Evolutionary conservation across 1,284 basidiomycete species (phyloP).

Genomic region (Abortiporus biennis): DNA sequence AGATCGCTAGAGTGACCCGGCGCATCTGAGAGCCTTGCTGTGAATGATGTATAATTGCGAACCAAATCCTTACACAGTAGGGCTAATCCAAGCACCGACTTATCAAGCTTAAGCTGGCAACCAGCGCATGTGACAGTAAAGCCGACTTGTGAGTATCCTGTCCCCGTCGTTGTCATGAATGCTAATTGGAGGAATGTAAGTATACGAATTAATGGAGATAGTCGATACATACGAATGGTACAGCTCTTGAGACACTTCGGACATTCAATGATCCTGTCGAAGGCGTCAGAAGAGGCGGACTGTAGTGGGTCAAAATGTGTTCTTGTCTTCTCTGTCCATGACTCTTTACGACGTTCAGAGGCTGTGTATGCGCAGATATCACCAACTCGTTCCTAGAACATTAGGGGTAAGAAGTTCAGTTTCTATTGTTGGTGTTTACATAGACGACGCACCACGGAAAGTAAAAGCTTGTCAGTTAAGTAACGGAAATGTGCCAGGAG

Average conservation of each 20-base stretch:
- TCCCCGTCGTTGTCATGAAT: slow-evolving; percentile 25
- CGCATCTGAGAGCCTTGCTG: background rate
- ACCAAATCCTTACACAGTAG: slow-evolving; percentile 30
- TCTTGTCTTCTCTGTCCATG: slow-evolving; percentile 24
- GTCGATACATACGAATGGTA: slow-evolving; percentile 23
- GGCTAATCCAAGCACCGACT: slow-evolving; percentile 25
- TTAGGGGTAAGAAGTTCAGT: slow-evolving; percentile 13
- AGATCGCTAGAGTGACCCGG: background rate
- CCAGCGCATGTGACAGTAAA: slow-evolving; percentile 24
- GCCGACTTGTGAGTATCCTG: slow-evolving; percentile 32
- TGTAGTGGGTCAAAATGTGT: slow-evolving; percentile 31
- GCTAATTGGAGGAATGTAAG: slow-evolving; percentile 21
- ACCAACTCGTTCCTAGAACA: slow-evolving; percentile 6
- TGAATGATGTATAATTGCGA: background rate
- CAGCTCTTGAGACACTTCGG: slow-evolving; percentile 26
- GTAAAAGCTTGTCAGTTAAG: slow-evolving; percentile 17
- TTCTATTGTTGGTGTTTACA: too few species aligned
- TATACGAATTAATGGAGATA: background rate
- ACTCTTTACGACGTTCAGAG: slow-evolving; percentile 13
- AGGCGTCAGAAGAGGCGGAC: slow-evolving; percentile 16
- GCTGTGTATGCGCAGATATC: slow-evolving; percentile 17
- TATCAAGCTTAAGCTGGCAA: slow-evolving; percentile 27
- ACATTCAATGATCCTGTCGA: slow-evolving; percentile 24
- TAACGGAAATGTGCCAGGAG: slow-evolving; percentile 17
- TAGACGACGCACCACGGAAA: slow-evolving; percentile 23